Percentiles rank a stretch among this genome's conserved stretches.
These are phyloP conservation scores for Monosporascus sp. DNA, from an alignment of 2,329 filamentous ascomycete genomes.

Conservation along the genomic window DNA sequence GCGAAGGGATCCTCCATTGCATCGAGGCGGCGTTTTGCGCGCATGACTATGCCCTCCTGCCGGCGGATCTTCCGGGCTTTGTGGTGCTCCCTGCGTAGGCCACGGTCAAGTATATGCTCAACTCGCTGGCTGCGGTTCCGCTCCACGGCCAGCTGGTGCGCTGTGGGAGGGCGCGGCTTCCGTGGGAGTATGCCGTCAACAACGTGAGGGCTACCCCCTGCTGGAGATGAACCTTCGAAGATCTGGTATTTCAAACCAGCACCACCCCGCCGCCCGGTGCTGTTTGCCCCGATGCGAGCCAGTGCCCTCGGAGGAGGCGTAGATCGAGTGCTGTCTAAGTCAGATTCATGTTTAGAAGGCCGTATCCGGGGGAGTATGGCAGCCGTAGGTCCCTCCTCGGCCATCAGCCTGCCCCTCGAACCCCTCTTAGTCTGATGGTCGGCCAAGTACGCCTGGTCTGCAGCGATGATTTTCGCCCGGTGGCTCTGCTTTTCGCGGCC, in stretches of 20 bases:
- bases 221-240: slow-evolving; percentile 56
- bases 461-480: slow-evolving; percentile 67
- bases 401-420: slow-evolving; percentile 27
- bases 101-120: slow-evolving; percentile 75
- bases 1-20: slow-evolving; percentile 49
- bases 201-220: slow-evolving; percentile 43
- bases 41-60: slow-evolving; percentile 60
- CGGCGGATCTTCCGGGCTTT: slow-evolving; percentile 56
- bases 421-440: slow-evolving; percentile 56
- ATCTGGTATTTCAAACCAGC: slow-evolving; percentile 54
- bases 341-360: slow-evolving; percentile 56
- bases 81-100: slow-evolving; percentile 61
- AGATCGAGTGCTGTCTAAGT: slow-evolving; percentile 46
- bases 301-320: slow-evolving; percentile 43
- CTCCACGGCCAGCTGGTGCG: slow-evolving; percentile 77
- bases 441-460: slow-evolving; percentile 64
- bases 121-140: slow-evolving; percentile 72
- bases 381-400: slow-evolving; percentile 47
- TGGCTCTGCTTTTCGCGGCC: slow-evolving; percentile 59
- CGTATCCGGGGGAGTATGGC: slow-evolving; percentile 58
- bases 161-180: slow-evolving; percentile 70
- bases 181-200: slow-evolving; percentile 48
- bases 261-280: slow-evolving; percentile 36
- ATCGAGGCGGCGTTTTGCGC: slow-evolving; percentile 60
- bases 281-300: slow-evolving; percentile 29